Evolutionary conservation across 139 green algal genomes (phyloP), one percentile per base, ranked within the genome.

Genomic region (Nannochloris sp.): DNA sequence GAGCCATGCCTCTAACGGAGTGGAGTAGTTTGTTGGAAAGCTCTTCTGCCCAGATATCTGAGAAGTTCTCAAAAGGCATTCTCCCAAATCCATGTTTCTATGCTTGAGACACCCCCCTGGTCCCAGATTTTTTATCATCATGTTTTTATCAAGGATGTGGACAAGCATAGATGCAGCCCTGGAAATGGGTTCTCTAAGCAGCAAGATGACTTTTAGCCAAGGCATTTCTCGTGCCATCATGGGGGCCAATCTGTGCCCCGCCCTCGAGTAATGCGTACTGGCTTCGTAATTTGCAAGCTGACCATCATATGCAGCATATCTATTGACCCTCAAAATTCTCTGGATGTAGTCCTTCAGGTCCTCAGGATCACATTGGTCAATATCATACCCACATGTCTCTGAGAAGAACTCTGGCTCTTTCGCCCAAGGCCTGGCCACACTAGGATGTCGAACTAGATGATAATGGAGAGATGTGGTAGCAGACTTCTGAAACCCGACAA

Each of bases 151-250:
- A n/a, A 68, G 43, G 43, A 68, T 62, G 61, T 74, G 68, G 3
- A 65, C 23, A 20, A 74, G 49, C 68, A 74, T 74, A 11, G 61
- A 70, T 43, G 65, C 65, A 29, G 61, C 61, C n/a, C 60, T 49
- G 31, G 67, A 73, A n/a, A 73, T 66, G 59, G 67, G 67, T 13
- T 73, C 67, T 26, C 67, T 31, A 31, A 73, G n/a, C 29, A 37
- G 48, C 9, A 61, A 13, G 45, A 73, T 64, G 5, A 73, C 29
- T 51, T 73, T 73, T 2, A 73, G 13, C 67, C 67, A 73, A 43
- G 67, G 67, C 29, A 73, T 48, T 31, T 61, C 17, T 40, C 43
- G n/a, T 17, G 17, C 3, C n/a, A 73, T 29, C 29, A 40, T 28
- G 6, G 67, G 36, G 26, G 59, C 67, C 30, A 73, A 31, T 33